phyloP scores from a whole-genome alignment of 768 basidiomycete species.

The Auriscalpium microsporum region DNA sequence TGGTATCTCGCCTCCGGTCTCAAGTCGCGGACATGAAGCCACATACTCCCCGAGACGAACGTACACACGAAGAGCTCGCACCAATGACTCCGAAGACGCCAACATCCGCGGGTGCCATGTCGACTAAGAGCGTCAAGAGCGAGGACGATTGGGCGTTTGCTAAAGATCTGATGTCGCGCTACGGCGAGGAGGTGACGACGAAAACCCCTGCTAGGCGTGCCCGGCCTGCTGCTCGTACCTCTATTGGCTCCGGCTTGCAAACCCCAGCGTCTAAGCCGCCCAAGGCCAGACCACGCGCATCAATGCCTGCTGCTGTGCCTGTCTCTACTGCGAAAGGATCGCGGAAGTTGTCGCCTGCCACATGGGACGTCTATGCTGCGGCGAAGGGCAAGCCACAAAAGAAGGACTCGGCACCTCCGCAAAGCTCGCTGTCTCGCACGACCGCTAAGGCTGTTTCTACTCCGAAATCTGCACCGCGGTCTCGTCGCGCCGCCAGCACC shows the following conservation, averaged over 20 bases:
- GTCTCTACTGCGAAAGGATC: too few species aligned
- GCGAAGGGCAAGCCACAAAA: too few species aligned
- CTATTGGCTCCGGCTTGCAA: not conserved
- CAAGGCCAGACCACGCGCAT: not conserved
- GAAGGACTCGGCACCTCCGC: too few species aligned
- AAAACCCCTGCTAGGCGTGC: not conserved
- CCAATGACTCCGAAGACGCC: constrained; percentile 2
- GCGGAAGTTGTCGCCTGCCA: too few species aligned
- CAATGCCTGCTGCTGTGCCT: too few species aligned
- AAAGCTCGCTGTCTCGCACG: too few species aligned
- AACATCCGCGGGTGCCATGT: not conserved
- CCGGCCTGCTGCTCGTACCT: not conserved
- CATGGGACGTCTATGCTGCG: too few species aligned
- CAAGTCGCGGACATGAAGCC: constrained; percentile 14
- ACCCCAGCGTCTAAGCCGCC: not conserved
- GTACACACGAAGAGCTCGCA: not conserved
- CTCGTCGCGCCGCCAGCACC: not conserved
- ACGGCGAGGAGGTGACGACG: constrained; percentile 1
- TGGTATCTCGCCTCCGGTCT: constrained; percentile 28
- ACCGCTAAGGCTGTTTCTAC: too few species aligned
- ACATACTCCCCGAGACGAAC: constrained; percentile 5
- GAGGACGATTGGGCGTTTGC: constrained; percentile 32
- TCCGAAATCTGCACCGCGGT: too few species aligned
- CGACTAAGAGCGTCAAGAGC: constrained; percentile 9
- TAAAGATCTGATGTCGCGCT: constrained; percentile 23